phyloP scores from a whole-genome alignment of 2,329 filamentous ascomycete species.

The Dactylellina cionopaga region DNA sequence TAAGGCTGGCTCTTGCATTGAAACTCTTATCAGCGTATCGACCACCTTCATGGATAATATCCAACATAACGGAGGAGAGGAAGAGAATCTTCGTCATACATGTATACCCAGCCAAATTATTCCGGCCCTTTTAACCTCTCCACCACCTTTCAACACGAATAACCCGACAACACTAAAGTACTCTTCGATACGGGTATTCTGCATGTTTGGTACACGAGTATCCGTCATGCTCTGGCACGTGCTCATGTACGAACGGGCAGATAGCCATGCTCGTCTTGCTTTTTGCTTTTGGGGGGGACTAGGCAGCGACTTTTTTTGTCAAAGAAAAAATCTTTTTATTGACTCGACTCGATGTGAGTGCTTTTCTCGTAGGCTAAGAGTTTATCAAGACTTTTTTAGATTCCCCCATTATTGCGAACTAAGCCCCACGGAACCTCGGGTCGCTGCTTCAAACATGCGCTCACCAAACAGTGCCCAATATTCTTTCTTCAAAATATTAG shows the following conservation, averaged over 20 bases:
- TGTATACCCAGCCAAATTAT: conserved; percentile 19
- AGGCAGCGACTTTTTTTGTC: conserved; percentile 53
- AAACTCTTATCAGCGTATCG: conserved; percentile 50
- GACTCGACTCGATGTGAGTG: conserved; percentile 25
- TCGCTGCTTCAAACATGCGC: conserved; percentile 31
- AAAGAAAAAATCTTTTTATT: too few species aligned
- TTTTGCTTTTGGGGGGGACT: conserved; percentile 50
- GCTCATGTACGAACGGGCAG: conserved; percentile 46
- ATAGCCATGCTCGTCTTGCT: conserved; percentile 33
- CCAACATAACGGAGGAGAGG: conserved; percentile 23
- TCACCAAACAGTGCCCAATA: conserved; percentile 18
- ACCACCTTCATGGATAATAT: conserved; percentile 38
- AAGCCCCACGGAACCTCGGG: conserved; percentile 51
- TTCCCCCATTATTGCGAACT: conserved; percentile 44
- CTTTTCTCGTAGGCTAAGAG: conserved; percentile 40
- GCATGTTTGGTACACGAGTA: conserved; percentile 44
- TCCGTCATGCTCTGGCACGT: conserved; percentile 46
- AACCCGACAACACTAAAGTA: conserved; percentile 19
- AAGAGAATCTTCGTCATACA: conserved; percentile 26
- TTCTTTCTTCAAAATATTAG: too few species aligned
- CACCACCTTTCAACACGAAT: conserved; percentile 36
- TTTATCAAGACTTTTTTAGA: conserved; percentile 18
- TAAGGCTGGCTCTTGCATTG: conserved; percentile 47
- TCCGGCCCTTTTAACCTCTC: conserved; percentile 39
- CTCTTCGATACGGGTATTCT: conserved; percentile 16